A percentile compares a stretch with the other conserved stretches of the same genome.
Conservation (phyloP, 805 yeast genomes). For the Metschnikowia kofuensis region DNA sequence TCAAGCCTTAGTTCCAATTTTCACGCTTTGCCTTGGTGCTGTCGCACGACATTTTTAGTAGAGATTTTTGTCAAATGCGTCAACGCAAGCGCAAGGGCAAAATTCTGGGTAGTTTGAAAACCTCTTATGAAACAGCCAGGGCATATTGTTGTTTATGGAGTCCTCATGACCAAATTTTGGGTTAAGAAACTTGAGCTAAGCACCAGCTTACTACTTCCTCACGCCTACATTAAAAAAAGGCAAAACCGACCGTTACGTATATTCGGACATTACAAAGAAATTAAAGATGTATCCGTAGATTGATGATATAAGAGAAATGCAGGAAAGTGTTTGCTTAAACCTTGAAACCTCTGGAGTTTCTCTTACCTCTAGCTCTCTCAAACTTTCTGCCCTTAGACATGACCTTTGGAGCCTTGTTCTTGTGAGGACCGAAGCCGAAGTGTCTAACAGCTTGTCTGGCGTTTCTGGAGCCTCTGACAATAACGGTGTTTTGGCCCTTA, state of each 20-base stretch:
- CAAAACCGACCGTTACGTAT: conserved; percentile 5
- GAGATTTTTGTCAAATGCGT: too few species aligned
- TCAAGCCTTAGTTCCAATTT: too few species aligned
- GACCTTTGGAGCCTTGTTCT: conserved; percentile 98
- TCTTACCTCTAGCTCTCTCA: conserved; percentile 99
- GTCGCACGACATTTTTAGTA: too few species aligned
- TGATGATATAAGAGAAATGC: conserved; percentile 4
- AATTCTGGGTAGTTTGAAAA: too few species aligned
- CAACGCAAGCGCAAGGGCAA: too few species aligned
- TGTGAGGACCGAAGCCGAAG: conserved; percentile 99
- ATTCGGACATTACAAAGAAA: conserved; percentile 9
- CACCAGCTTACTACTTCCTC: too few species aligned
- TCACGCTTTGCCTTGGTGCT: too few species aligned
- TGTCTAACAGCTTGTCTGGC: conserved; percentile 99
- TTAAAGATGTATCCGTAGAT: conserved; percentile 6
- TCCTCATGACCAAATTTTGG: too few species aligned
- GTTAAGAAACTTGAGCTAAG: too few species aligned
- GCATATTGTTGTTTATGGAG: too few species aligned
- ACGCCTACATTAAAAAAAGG: background rate
- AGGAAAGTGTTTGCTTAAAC: conserved; percentile 56
- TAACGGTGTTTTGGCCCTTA: conserved; percentile 97
- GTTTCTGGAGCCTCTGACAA: conserved; percentile 98
- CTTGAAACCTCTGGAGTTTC: conserved; percentile 99
- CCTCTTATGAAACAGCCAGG: too few species aligned
- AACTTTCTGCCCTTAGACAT: conserved; percentile 97